Conservation (phyloP, 495 filamentous ascomycete genomes). For the Usnea hakonensis region DNA sequence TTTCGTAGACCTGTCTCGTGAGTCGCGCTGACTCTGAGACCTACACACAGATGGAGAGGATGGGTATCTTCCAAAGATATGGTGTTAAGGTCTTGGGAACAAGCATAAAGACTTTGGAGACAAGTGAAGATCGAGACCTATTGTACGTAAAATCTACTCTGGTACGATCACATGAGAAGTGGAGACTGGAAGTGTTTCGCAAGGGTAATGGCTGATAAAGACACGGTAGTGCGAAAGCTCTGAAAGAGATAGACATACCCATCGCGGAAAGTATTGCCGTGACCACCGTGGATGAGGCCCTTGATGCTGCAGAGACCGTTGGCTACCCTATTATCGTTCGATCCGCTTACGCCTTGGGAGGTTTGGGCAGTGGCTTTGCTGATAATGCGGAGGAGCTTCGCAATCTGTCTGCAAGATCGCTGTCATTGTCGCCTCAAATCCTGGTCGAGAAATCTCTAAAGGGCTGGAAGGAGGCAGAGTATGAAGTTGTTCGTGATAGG, state of each 20-base stretch:
- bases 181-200: not conserved
- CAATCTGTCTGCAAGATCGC: conserved; percentile 83
- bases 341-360: conserved; percentile 90
- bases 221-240: conserved; percentile 54
- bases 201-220: not conserved
- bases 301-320: conserved; percentile 74
- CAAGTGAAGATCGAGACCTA: conserved; percentile 90
- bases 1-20: not conserved
- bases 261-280: conserved; percentile 95
- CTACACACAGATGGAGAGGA: conserved; percentile 64
- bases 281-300: conserved; percentile 78
- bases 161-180: not conserved
- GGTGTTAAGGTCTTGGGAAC: conserved; percentile 92
- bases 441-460: conserved; percentile 98
- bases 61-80: conserved; percentile 90
- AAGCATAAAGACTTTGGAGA: conserved; percentile 86
- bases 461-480: conserved; percentile 98
- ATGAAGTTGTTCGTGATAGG: conserved; percentile 91
- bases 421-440: conserved; percentile 94
- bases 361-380: conserved; percentile 95
- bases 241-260: conserved; percentile 90
- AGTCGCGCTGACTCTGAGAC: not conserved
- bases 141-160: conserved; percentile 37
- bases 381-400: conserved; percentile 86
- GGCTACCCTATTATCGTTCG: conserved; percentile 97